These are phyloP conservation scores for Paramecium sexaurelia DNA, from an alignment of 73 alveolate genomes.

Conservation along the genomic window DNA sequence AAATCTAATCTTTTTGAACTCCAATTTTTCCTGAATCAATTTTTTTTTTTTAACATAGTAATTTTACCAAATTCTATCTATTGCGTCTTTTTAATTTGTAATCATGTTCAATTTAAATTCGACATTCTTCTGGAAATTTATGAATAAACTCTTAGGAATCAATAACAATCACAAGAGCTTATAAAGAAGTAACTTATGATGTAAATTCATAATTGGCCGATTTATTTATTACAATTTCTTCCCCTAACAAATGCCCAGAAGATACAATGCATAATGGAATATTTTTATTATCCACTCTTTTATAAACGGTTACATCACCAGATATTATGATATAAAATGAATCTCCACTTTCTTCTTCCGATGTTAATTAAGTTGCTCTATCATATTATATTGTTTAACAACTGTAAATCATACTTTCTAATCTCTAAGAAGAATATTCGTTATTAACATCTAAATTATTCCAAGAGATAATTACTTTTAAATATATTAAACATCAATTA, in stretches of 20 bases:
- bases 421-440: slow-evolving; percentile 28
- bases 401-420: slow-evolving; percentile 48
- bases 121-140: slow-evolving; percentile 51
- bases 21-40: neutral
- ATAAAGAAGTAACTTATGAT: neutral
- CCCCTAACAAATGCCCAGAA: slow-evolving; percentile 27
- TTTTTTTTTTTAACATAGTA: neutral
- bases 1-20: neutral
- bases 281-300: neutral
- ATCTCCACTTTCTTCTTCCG: slow-evolving; percentile 41
- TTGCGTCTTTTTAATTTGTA: neutral
- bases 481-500: slow-evolving; percentile 2
- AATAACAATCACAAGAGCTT: neutral
- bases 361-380: neutral
- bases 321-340: neutral
- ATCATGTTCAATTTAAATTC: neutral
- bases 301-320: slow-evolving; percentile 35
- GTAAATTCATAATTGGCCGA: slow-evolving; percentile 20
- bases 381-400: slow-evolving; percentile 47
- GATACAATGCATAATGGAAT: slow-evolving; percentile 39
- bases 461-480: neutral
- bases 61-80: neutral
- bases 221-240: slow-evolving; percentile 43
- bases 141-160: neutral
- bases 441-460: slow-evolving; percentile 27